Conservation (phyloP, 2,329 filamentous ascomycete species). For the Fusarium oligoseptatum region DNA sequence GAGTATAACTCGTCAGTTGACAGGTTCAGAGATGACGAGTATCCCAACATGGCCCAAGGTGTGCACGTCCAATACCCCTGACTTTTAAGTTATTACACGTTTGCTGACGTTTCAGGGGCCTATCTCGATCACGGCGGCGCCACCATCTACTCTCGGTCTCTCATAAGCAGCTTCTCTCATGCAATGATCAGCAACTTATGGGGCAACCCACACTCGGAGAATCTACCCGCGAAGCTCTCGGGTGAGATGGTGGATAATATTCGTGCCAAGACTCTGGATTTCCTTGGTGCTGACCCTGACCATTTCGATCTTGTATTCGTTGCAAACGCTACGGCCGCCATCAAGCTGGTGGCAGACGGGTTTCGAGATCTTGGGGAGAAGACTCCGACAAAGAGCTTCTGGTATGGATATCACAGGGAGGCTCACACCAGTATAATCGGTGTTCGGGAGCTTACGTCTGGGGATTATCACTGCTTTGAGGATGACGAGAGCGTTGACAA, state of each 20-base stretch:
- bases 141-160: slow-evolving; percentile 70
- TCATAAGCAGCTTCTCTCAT: slow-evolving; percentile 67
- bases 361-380: slow-evolving; percentile 67
- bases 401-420: slow-evolving; percentile 73
- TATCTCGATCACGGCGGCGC: slow-evolving; percentile 72
- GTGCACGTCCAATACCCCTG: background rate
- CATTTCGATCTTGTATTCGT: slow-evolving; percentile 74
- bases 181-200: slow-evolving; percentile 71
- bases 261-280: slow-evolving; percentile 65
- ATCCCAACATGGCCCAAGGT: slow-evolving; percentile 47
- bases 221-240: slow-evolving; percentile 68
- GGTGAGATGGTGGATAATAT: slow-evolving; percentile 70
- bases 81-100: background rate
- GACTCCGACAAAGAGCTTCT: slow-evolving; percentile 61
- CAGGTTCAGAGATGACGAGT: slow-evolving; percentile 44
- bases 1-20: slow-evolving; percentile 45
- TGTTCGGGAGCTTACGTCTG: slow-evolving; percentile 72
- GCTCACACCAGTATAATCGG: slow-evolving; percentile 76
- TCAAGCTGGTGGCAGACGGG: slow-evolving; percentile 71
- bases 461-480: slow-evolving; percentile 69
- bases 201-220: slow-evolving; percentile 77
- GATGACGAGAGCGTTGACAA: slow-evolving; percentile 65
- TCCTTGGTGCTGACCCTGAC: slow-evolving; percentile 69
- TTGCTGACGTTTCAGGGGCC: slow-evolving; percentile 44
- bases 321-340: slow-evolving; percentile 72